Evolutionary conservation across 169 alveolate species (phyloP).

Genomic region (Perkinsus chesapeaki): DNA sequence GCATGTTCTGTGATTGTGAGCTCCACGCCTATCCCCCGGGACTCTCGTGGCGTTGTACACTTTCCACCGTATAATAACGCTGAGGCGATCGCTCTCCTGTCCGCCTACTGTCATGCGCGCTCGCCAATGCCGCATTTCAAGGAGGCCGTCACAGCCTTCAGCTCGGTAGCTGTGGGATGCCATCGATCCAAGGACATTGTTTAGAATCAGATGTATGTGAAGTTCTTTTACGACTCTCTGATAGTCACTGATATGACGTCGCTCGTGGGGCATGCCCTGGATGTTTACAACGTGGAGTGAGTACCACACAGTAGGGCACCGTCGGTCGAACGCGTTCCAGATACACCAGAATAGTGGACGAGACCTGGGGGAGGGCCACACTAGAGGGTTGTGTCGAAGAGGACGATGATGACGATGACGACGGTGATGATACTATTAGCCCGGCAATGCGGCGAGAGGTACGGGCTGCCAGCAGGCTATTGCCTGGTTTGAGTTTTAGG

Average conservation of each 20-base stretch:
- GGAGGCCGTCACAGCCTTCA: not conserved
- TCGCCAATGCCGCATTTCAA: not conserved
- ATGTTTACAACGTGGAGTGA: not conserved
- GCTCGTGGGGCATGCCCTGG: not conserved
- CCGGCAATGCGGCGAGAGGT: not conserved
- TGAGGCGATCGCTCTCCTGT: not conserved
- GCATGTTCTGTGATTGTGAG: not conserved
- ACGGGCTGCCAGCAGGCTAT: too few relatives aligned
- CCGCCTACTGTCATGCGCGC: not conserved
- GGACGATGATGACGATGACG: not conserved
- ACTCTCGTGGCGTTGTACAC: not conserved
- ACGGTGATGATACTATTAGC: not conserved
- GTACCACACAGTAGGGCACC: not conserved
- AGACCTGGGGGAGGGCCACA: not conserved
- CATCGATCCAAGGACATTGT: not conserved
- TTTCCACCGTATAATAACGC: not conserved
- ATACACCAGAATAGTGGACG: not conserved
- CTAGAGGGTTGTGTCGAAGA: not conserved
- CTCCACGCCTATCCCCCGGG: not conserved
- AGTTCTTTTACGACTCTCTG: not conserved
- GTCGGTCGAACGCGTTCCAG: not conserved
- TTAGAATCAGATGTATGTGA: not conserved
- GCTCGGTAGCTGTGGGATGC: not conserved
- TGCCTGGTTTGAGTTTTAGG: too few relatives aligned
- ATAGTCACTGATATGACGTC: not conserved